These are phyloP conservation scores for Phytophthora constricta DNA, from an alignment of 352 stramenopile species.

Conservation along the genomic window DNA sequence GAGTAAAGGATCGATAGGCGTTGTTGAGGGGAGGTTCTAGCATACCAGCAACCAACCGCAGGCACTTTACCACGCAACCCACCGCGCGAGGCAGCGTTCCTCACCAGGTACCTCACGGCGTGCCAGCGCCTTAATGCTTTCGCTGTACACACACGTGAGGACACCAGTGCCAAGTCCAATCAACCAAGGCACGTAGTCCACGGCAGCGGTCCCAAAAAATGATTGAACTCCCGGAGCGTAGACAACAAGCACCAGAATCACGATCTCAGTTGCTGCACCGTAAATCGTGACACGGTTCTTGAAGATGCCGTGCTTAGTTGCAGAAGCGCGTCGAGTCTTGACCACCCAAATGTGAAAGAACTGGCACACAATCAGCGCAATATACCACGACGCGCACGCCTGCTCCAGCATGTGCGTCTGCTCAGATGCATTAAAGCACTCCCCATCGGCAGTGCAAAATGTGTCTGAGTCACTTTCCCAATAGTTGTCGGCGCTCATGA, in stretches of 20 bases:
- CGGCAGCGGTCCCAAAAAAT: constrained; percentile 43
- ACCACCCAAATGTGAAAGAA: constrained; percentile 86
- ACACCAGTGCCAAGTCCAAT: constrained; percentile 42
- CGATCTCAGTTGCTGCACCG: constrained; percentile 43
- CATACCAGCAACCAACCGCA: too few species aligned
- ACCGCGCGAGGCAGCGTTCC: constrained; percentile 23
- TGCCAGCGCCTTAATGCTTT: constrained; percentile 44
- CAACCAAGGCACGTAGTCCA: constrained; percentile 56
- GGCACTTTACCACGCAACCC: constrained; percentile 29
- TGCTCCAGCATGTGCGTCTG: constrained; percentile 64
- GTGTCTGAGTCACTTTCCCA: constrained; percentile 31
- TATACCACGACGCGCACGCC: constrained; percentile 73
- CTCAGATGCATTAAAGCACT: constrained; percentile 44
- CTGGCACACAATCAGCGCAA: constrained; percentile 78
- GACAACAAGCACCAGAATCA: constrained; percentile 54
- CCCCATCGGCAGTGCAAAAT: constrained; percentile 33
- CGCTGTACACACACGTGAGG: constrained; percentile 48
- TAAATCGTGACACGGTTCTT: constrained; percentile 85
- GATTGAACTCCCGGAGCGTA: constrained; percentile 54
- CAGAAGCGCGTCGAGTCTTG: constrained; percentile 83
- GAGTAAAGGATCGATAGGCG: too few species aligned
- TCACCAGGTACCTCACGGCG: constrained; percentile 31
- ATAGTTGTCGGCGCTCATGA: constrained; percentile 42
- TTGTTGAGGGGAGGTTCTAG: too few species aligned
- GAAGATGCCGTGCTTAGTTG: constrained; percentile 71